These are phyloP conservation scores for Hypoxylon crocopeplum DNA, from an alignment of 495 filamentous ascomycete species.

Conservation along the genomic window DNA sequence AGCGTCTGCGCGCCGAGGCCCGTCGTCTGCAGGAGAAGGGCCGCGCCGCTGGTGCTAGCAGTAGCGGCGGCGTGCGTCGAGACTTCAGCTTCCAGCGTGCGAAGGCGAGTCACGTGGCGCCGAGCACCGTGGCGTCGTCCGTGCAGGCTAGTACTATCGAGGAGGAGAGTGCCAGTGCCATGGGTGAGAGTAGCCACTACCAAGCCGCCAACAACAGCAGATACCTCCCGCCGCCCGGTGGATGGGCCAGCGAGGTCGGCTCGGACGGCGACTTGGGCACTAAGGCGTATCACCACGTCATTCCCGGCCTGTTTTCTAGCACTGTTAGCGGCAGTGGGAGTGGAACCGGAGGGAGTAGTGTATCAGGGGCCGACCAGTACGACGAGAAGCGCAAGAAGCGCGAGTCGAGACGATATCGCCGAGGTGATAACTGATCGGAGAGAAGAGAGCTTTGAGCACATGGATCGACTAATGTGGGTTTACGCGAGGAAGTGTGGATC, in stretches of 20 bases:
- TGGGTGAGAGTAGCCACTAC: slow-evolving; percentile 22
- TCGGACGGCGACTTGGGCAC: slow-evolving; percentile 71
- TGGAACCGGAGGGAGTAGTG: slow-evolving; percentile 47
- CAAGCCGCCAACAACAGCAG: too few species aligned
- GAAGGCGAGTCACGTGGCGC: slow-evolving; percentile 4
- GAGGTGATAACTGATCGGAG: slow-evolving; percentile 47
- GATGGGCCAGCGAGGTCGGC: slow-evolving; percentile 63
- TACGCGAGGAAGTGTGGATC: neutral
- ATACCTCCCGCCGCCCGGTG: slow-evolving; percentile 50
- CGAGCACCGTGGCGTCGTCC: slow-evolving; percentile 15
- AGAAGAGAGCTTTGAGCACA: neutral
- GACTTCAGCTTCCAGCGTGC: slow-evolving; percentile 60
- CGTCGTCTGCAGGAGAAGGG: slow-evolving; percentile 50
- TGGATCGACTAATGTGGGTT: neutral
- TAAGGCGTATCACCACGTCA: slow-evolving; percentile 80
- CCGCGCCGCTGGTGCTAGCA: slow-evolving; percentile 39
- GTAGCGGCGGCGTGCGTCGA: slow-evolving; percentile 40
- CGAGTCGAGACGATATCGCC: slow-evolving; percentile 62
- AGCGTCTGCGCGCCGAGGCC: slow-evolving; percentile 58
- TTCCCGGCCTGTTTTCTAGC: slow-evolving; percentile 70
- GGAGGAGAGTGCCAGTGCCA: slow-evolving; percentile 24
- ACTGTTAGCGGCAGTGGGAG: slow-evolving; percentile 51
- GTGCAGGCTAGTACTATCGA: slow-evolving; percentile 32
- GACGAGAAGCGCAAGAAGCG: slow-evolving; percentile 54
- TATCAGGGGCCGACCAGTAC: slow-evolving; percentile 49